Conservation (phyloP, 1,139 yeast species). For the Zygosaccharomyces pseudobailii region DNA sequence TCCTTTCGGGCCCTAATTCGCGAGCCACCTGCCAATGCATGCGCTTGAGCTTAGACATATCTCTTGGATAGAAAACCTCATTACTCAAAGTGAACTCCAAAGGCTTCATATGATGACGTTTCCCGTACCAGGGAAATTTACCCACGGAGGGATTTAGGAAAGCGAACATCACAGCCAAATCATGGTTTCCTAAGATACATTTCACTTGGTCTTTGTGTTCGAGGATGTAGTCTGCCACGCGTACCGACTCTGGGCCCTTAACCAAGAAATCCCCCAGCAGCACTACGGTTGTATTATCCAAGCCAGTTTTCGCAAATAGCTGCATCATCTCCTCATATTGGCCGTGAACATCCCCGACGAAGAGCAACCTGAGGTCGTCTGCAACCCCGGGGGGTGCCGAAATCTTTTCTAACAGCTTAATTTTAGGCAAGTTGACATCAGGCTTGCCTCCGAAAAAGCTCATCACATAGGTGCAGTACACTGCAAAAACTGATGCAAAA, state of each 20-base stretch:
- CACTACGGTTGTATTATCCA: constrained; percentile 20
- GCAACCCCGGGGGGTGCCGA: background rate
- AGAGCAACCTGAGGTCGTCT: constrained; percentile 38
- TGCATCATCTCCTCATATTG: constrained; percentile 51
- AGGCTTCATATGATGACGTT: constrained; percentile 7
- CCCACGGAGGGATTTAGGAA: constrained; percentile 15
- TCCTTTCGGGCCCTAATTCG: constrained; percentile 18
- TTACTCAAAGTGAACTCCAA: constrained; percentile 17
- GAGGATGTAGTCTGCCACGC: constrained; percentile 63
- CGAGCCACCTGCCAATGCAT: constrained; percentile 22
- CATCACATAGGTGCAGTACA: constrained; percentile 1
- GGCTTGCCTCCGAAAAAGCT: background rate
- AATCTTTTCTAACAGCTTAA: constrained; percentile 34
- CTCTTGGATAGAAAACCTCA: constrained; percentile 15
- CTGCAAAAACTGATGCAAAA: background rate
- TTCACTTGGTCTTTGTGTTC: constrained; percentile 47
- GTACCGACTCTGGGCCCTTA: constrained; percentile 74
- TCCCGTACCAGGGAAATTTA: constrained; percentile 2
- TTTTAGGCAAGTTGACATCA: constrained; percentile 7
- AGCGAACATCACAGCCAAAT: constrained; percentile 41
- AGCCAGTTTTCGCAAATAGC: constrained; percentile 51
- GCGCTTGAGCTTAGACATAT: constrained; percentile 16
- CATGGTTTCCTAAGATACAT: constrained; percentile 89
- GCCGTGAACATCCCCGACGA: constrained; percentile 91
- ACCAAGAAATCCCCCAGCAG: constrained; percentile 81